A percentile compares a stretch with the other conserved stretches of the same genome.
phyloP scores from a whole-genome alignment of 176 grass and related monocot genomes.

The Avena sativa region DNA sequence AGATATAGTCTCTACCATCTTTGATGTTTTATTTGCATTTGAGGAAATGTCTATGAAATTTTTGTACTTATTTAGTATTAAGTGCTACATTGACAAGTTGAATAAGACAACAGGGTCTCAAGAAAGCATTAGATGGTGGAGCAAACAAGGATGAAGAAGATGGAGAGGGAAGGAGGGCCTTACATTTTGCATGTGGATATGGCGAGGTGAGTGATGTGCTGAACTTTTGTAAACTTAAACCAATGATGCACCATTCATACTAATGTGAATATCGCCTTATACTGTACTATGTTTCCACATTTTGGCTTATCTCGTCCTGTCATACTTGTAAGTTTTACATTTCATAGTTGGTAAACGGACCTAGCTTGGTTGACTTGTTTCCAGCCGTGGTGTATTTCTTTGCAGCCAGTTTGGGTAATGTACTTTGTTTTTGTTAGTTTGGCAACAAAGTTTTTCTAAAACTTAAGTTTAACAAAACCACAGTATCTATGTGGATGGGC shows the following conservation, averaged over 20 bases:
- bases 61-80: not conserved
- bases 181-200: conserved; percentile 99
- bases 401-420: not conserved
- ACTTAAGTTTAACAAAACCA: too few relatives aligned
- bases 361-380: conserved; percentile 7
- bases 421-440: too few relatives aligned
- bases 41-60: not conserved
- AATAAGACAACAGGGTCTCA: conserved; percentile 56
- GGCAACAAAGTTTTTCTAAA: too few relatives aligned
- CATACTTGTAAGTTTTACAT: not conserved
- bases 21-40: not conserved
- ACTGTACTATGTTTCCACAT: not conserved
- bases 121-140: conserved; percentile 87
- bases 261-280: not conserved
- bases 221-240: not conserved
- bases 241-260: not conserved
- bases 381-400: not conserved
- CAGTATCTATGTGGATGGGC: too few relatives aligned
- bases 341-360: conserved; percentile 8
- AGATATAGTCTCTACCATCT: not conserved
- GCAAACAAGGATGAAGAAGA: conserved; percentile 93
- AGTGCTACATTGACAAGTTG: not conserved
- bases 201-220: conserved; percentile 67
- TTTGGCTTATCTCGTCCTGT: not conserved
- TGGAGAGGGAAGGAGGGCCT: conserved; percentile 85